Evolutionary conservation across 495 filamentous ascomycete genomes (phyloP).

Genomic region (Cairneyella variabilis): DNA sequence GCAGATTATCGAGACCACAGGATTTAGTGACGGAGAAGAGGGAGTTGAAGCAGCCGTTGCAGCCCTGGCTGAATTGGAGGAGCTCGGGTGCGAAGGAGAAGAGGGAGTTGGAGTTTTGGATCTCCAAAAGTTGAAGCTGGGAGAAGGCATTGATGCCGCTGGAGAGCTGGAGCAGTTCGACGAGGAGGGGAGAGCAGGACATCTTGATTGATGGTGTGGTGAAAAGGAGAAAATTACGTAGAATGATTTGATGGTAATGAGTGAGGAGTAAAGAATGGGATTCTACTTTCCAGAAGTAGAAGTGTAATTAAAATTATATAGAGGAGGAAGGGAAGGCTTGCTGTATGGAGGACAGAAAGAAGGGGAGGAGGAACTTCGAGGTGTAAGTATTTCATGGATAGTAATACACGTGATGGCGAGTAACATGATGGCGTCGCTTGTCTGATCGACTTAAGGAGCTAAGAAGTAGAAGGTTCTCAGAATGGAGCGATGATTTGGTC

Average conservation of each 20-base stretch:
- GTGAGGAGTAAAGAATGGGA: background rate
- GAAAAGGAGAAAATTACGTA: background rate
- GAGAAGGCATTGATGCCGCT: background rate
- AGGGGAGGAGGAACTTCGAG: background rate
- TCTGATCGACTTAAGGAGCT: too few species aligned
- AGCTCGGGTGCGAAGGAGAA: slow-evolving; percentile 5
- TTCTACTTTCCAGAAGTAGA: slow-evolving; percentile 9
- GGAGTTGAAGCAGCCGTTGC: background rate
- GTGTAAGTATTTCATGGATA: too few species aligned
- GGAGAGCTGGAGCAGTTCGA: background rate
- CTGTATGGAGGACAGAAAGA: background rate
- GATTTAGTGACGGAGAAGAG: background rate
- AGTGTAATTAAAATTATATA: background rate
- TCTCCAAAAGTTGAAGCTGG: background rate
- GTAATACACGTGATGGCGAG: too few species aligned
- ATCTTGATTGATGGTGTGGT: background rate
- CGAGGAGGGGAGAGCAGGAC: background rate
- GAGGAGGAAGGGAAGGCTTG: background rate
- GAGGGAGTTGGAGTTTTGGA: background rate
- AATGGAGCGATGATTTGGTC: background rate
- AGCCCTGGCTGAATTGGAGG: background rate
- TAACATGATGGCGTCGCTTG: background rate
- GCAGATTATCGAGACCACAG: background rate
- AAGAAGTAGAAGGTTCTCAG: too few species aligned
- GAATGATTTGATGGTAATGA: background rate